Percentiles rank a stretch among this genome's conserved stretches.
Evolutionary conservation across 2,329 filamentous ascomycete genomes (phyloP).

Genomic region (Mycosphaerelloides madeirae): DNA sequence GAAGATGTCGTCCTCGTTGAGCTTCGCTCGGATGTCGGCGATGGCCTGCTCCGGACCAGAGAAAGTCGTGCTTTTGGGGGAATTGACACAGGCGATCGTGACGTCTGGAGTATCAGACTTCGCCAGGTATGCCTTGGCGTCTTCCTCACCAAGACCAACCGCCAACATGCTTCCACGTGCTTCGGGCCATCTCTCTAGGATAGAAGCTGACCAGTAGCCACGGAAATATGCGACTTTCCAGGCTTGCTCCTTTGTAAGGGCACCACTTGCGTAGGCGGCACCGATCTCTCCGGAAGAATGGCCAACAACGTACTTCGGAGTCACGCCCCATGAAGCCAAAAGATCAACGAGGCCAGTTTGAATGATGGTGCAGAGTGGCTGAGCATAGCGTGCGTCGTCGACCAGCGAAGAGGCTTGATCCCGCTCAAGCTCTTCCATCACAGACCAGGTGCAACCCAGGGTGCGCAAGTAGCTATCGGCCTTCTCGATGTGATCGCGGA

Average conservation of each 20-base stretch:
- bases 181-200: neutral
- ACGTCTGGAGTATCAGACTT: constrained; percentile 16
- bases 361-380: constrained; percentile 6
- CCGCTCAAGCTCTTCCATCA: neutral
- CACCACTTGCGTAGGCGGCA: constrained; percentile 27
- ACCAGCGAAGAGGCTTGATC: neutral
- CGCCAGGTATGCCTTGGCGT: constrained; percentile 19
- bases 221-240: constrained; percentile 14
- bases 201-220: neutral
- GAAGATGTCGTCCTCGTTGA: constrained; percentile 36
- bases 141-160: constrained; percentile 22
- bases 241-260: constrained; percentile 12
- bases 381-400: neutral
- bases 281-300: constrained; percentile 28
- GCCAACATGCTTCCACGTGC: constrained; percentile 32
- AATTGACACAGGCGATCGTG: constrained; percentile 37
- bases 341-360: constrained; percentile 12
- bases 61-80: constrained; percentile 39
- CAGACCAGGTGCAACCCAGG: constrained; percentile 3
- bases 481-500: neutral
- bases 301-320: neutral
- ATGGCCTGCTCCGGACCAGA: constrained; percentile 35
- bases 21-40: constrained; percentile 21
- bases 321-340: constrained; percentile 1
- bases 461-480: neutral